phyloP scores from a whole-genome alignment of 768 basidiomycete genomes.

The Boletus pseudo-olivaceus region DNA sequence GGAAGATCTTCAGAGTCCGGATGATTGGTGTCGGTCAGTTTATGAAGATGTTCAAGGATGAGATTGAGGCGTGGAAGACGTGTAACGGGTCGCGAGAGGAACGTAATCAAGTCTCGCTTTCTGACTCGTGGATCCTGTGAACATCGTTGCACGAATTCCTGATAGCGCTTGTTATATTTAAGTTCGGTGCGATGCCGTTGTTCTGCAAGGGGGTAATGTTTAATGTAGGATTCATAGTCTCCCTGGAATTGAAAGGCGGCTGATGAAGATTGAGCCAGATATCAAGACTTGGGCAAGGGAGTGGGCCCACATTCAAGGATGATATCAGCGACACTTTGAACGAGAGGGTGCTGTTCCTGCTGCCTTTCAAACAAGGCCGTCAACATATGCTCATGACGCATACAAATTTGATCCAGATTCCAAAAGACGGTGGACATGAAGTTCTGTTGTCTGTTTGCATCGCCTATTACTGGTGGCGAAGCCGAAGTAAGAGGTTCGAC shows the following conservation, averaged over 20 bases:
- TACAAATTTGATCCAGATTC: constrained; percentile 68
- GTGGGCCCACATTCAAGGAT: constrained; percentile 65
- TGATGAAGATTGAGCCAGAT: constrained; percentile 21
- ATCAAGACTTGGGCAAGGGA: constrained; percentile 3
- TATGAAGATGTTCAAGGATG: constrained; percentile 65
- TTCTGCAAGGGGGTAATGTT: constrained; percentile 85
- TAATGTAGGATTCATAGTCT: constrained; percentile 79
- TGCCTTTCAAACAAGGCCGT: constrained; percentile 75
- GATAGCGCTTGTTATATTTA: constrained; percentile 63
- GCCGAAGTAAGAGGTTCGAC: constrained; percentile 60
- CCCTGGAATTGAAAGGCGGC: constrained; percentile 46
- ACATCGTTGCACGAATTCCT: constrained; percentile 59
- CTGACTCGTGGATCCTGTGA: constrained; percentile 62
- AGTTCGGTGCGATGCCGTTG: constrained; percentile 77
- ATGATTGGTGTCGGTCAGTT: constrained; percentile 69
- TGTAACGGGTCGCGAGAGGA: constrained; percentile 83
- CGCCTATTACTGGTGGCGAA: constrained; percentile 60
- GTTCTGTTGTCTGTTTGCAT: constrained; percentile 45
- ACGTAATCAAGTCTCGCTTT: constrained; percentile 75
- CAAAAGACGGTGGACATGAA: constrained; percentile 84
- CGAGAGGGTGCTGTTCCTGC: constrained; percentile 77
- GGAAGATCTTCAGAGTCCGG: constrained; percentile 78
- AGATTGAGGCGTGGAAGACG: constrained; percentile 81
- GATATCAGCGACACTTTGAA: constrained; percentile 82
- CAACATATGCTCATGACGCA: constrained; percentile 67